Evolutionary conservation across 257 asterid species (phyloP), one percentile per base, ranked within the genome.

Genomic region (Leonotis leonurus): DNA sequence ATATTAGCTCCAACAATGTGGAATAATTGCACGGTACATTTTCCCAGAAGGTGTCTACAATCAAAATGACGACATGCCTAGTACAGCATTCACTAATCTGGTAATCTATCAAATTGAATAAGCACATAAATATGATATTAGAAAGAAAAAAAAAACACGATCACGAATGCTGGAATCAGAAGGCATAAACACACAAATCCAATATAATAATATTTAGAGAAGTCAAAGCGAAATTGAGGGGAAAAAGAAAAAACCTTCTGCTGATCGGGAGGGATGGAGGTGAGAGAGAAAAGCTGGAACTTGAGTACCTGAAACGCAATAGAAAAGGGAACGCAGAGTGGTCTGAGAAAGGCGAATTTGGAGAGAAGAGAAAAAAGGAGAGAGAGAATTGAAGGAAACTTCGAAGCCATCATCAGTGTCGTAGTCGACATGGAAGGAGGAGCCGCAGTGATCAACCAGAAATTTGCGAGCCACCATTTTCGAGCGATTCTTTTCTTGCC

Each of bases 401-500:
- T 91, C 88, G 70, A 88, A 78, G 82, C 98, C 98, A 76, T 91
- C 86, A 20, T 86, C 88, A 51, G 88, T 81, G 70, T 91, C 95
- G 81, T 84, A 91, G 50, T 91, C 94, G 69, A 91, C 69, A 64
- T 91, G 90, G 79, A 88, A 86, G 30, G 81, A 60, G 57, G 87
- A 75, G 62, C 65, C 80, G 46, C 84, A 76, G 76, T 91, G 89
- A 18, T 73, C 53, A 54, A 88, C 83, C 22, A 75, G 32, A 65
- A 91, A 80, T 83, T 68, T 88, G 32, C 94, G 91, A 32, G 77
- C 83, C 70, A 88, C 98, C 98, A 91, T 90, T 58, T 56, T 57
- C 37, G 29, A 18, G 59, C 64, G 79, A 67, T 67, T 67, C 43
- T 7, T 37, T 32, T 39, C 68, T 64, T 49, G 21, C 3, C 65